Evolutionary conservation across 805 yeast species (phyloP), one percentile per base, ranked within the genome.

Genomic region (Myxozyma neglecta): DNA sequence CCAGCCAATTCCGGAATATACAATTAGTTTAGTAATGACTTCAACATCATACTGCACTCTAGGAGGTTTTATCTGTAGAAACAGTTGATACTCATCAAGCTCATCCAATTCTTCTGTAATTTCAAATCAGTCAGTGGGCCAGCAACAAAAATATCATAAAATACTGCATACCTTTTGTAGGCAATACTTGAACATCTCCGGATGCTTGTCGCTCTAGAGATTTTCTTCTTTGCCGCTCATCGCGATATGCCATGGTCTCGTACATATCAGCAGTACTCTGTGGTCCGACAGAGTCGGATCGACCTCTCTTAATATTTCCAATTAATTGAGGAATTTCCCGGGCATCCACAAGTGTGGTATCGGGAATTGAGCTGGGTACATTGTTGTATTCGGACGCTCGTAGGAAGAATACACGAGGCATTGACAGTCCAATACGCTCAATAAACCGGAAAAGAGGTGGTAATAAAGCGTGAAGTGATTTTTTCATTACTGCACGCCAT

Each of bases 401-500:
- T 24, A 70, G 62, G 67, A 74, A 78, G 67, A 63, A 73, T 50
- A 71, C 74, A 35, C 81, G 72, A 3, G 81, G 81, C 70, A 76
- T 70, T 11, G 72, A 65, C 11, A 77, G 51, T 6, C 80, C 80
- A n/a, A 72, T 53, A 57, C 75, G 53, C 48, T 73, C 73, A 39
- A 76, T 57, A 34, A 67, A 47, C 35, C 79, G 78, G 75, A 85
- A 86, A 13, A 86, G 68, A 1, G 90, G 89, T 6, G 86, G 85
- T 48, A 90, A 76, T 10, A 83, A 57, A 16, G 78, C 75, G 69
- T 83, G 81, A 1, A 90, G 76, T 1, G 85, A 64, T n/a, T 88
- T 87, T 73, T 90, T 91, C 61, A 92, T 81, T 2, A 84, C 51
- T 0, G 82, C 75, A 65, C 92, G 88, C 98, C 98, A 93, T 2